Conservation (phyloP, 176 grass and related monocot genomes). For the Coix lacrymajobi region DNA sequence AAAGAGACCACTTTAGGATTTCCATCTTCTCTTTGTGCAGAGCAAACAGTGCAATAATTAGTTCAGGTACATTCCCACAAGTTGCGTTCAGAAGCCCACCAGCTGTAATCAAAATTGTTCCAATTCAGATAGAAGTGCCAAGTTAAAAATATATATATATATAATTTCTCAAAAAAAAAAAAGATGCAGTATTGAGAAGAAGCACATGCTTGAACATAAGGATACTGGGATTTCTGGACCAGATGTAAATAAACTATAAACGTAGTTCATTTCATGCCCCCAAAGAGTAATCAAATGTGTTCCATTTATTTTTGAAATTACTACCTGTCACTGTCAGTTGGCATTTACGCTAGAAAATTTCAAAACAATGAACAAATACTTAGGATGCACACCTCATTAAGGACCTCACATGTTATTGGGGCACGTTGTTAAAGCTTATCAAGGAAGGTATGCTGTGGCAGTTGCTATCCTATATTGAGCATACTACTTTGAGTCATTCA, state of each 20-base stretch:
- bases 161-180: not conserved
- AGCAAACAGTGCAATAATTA: constrained; percentile 59
- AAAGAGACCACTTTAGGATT: constrained; percentile 65
- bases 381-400: not conserved
- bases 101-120: constrained; percentile 30
- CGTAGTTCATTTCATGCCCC: not conserved
- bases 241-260: not conserved
- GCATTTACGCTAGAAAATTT: not conserved
- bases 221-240: not conserved
- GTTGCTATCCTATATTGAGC: not conserved
- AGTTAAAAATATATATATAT: not conserved
- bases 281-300: not conserved
- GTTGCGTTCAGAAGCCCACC: constrained; percentile 76
- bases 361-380: not conserved
- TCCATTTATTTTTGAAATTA: not conserved
- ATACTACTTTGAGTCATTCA: not conserved
- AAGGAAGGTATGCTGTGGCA: not conserved
- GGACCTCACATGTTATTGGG: not conserved
- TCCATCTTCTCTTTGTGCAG: constrained; percentile 56
- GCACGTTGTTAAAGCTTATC: not conserved
- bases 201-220: not conserved
- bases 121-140: not conserved
- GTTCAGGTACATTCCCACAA: constrained; percentile 60
- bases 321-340: not conserved
- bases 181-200: not conserved